Percentiles rank a stretch among this genome's conserved stretches.
phyloP scores from a whole-genome alignment of 805 yeast genomes.

The Yarrowia sp. region DNA sequence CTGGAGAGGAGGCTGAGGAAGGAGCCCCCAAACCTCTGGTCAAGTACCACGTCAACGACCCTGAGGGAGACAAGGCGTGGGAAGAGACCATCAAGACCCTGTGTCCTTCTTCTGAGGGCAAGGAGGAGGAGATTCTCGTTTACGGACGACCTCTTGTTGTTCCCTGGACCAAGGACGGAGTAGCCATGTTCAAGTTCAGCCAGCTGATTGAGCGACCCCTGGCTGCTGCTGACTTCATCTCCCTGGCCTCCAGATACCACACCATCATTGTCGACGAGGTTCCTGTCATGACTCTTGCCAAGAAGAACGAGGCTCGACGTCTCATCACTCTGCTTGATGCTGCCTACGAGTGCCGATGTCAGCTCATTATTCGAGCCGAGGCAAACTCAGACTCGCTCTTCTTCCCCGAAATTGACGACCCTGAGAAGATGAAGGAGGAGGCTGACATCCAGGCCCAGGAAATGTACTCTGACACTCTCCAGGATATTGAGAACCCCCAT shows the following conservation, averaged over 20 bases:
- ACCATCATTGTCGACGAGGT: constrained; percentile 66
- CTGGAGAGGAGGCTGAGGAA: constrained; percentile 43
- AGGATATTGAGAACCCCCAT: constrained; percentile 67
- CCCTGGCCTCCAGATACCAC: constrained; percentile 65
- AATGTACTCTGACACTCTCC: constrained; percentile 68
- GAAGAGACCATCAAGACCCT: constrained; percentile 18
- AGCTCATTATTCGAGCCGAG: constrained; percentile 61
- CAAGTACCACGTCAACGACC: constrained; percentile 32
- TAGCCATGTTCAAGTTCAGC: constrained; percentile 59
- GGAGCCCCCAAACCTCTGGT: constrained; percentile 4
- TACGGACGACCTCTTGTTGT: constrained; percentile 62
- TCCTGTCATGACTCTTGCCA: constrained; percentile 62
- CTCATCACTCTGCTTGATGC: constrained; percentile 74
- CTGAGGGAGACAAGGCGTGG: constrained; percentile 23
- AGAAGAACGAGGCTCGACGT: constrained; percentile 72
- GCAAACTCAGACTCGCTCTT: constrained; percentile 61
- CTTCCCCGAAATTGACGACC: constrained; percentile 59
- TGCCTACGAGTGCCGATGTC: constrained; percentile 70
- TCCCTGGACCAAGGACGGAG: constrained; percentile 55
- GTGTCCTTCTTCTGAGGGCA: constrained; percentile 22
- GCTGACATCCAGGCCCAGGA: constrained; percentile 61
- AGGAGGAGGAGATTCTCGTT: constrained; percentile 53
- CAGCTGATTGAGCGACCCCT: constrained; percentile 63
- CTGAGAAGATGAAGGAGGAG: constrained; percentile 45
- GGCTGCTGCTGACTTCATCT: constrained; percentile 74